phyloP scores from a whole-genome alignment of 225 moss, liverwort and hornwort species.

The Polytrichum formosum region DNA sequence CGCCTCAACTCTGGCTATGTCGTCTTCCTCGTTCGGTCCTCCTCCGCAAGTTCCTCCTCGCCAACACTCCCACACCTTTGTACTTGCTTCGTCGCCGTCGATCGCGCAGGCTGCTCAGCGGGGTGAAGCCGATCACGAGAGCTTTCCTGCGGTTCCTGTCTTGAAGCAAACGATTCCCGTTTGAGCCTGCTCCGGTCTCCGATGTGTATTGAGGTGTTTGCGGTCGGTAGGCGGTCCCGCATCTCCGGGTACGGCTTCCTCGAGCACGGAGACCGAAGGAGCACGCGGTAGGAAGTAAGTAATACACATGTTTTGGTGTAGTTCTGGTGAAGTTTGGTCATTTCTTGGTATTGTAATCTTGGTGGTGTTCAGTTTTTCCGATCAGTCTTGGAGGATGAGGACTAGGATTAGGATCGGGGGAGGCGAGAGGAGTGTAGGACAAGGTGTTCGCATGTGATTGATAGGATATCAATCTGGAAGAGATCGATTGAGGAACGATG shows the following conservation, averaged over 20 bases:
- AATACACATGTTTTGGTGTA: background rate
- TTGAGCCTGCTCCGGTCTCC: background rate
- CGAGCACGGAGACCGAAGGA: background rate
- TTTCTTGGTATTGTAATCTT: background rate
- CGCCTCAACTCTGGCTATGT: background rate
- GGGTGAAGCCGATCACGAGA: background rate
- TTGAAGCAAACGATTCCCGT: background rate
- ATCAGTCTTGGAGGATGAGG: background rate
- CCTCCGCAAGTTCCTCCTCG: background rate
- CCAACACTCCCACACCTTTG: background rate
- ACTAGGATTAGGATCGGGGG: background rate
- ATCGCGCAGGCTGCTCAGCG: background rate
- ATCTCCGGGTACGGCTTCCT: background rate
- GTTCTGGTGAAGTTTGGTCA: background rate
- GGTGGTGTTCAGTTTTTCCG: background rate
- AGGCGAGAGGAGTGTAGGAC: background rate
- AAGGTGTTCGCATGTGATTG: background rate
- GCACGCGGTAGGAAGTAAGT: background rate
- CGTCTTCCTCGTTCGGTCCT: background rate
- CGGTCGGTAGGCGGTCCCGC: constrained; percentile 1
- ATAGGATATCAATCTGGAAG: background rate
- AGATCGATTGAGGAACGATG: background rate
- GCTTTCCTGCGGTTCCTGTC: background rate
- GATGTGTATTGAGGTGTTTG: background rate
- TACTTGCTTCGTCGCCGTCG: background rate